Percentiles rank a stretch among this genome's conserved stretches.
Evolutionary conservation across 768 basidiomycete species (phyloP).

Genomic region (Fibroporia radiculosa): DNA sequence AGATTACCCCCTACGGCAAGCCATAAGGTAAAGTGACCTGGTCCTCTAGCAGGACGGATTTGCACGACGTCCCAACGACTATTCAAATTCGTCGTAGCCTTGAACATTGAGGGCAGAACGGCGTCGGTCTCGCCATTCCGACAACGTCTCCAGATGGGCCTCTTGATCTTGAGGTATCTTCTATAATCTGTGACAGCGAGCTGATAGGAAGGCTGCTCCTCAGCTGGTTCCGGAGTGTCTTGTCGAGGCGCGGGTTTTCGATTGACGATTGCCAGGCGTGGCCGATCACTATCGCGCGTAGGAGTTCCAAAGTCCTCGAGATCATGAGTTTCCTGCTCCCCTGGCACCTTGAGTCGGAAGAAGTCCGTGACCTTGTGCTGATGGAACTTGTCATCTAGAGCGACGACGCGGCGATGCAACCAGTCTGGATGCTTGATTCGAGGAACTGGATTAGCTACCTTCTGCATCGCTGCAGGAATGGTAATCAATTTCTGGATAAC

Average conservation of each 20-base stretch:
- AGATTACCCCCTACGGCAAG: constrained; percentile 74
- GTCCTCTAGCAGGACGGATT: constrained; percentile 65
- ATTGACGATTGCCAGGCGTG: constrained; percentile 46
- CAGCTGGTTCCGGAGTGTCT: constrained; percentile 35
- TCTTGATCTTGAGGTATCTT: constrained; percentile 28
- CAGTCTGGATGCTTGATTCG: constrained; percentile 96
- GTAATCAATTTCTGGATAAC: constrained; percentile 99
- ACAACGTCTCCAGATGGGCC: constrained; percentile 62
- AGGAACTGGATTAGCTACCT: constrained; percentile 92
- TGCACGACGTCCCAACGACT: constrained; percentile 91
- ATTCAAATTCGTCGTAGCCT: constrained; percentile 44
- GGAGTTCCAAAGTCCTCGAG: constrained; percentile 54
- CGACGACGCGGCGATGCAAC: constrained; percentile 86
- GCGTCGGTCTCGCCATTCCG: constrained; percentile 36
- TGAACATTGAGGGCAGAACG: constrained; percentile 70
- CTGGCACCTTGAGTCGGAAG: constrained; percentile 46
- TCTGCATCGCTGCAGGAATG: constrained; percentile 98
- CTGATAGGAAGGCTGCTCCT: constrained; percentile 54
- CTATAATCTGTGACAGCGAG: background rate
- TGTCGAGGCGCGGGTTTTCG: constrained; percentile 36
- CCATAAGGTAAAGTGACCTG: constrained; percentile 87
- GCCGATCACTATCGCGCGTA: constrained; percentile 20
- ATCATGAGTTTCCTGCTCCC: constrained; percentile 29
- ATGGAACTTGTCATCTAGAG: constrained; percentile 91
- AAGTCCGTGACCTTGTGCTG: constrained; percentile 98